These are phyloP conservation scores for Croton laevigatus DNA, from an alignment of 441 rosid genomes.

Conservation along the genomic window DNA sequence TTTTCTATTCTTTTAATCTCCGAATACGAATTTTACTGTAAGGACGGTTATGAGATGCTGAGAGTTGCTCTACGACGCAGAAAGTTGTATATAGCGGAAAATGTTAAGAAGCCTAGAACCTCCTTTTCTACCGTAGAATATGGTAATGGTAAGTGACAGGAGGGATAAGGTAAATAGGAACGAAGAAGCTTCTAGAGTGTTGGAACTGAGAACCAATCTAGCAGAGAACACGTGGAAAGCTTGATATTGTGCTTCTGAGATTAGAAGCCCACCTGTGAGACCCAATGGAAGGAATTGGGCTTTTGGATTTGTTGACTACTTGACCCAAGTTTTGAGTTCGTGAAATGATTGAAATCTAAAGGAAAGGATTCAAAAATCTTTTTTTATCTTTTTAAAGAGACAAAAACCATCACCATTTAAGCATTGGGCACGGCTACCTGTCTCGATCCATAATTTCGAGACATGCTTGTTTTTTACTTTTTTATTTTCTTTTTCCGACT, in stretches of 20 bases:
- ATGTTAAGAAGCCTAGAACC: slow-evolving; percentile 13
- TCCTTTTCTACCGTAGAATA: not conserved
- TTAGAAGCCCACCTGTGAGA: not conserved
- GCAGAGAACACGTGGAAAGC: not conserved
- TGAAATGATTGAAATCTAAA: too few species aligned
- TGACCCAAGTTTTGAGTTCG: not conserved
- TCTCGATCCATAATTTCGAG: too few species aligned
- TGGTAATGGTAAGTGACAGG: too few species aligned
- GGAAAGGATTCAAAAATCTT: too few species aligned
- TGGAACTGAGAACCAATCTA: not conserved
- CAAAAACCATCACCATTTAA: too few species aligned
- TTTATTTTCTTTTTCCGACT: too few species aligned
- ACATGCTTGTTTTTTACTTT: too few species aligned
- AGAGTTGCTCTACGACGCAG: not conserved
- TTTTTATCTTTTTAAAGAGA: too few species aligned
- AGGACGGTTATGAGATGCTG: not conserved
- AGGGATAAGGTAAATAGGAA: not conserved
- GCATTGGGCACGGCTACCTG: too few species aligned
- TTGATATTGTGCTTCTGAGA: not conserved
- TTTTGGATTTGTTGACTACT: not conserved
- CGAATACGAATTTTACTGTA: too few species aligned
- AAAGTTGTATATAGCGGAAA: not conserved
- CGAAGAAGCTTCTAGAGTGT: slow-evolving; percentile 15
- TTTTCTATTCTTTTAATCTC: slow-evolving; percentile 31
- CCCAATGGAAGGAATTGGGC: not conserved